A percentile compares a stretch with the other conserved stretches of the same genome.
Conservation (phyloP, 805 yeast species). For the Pichia exigua region DNA sequence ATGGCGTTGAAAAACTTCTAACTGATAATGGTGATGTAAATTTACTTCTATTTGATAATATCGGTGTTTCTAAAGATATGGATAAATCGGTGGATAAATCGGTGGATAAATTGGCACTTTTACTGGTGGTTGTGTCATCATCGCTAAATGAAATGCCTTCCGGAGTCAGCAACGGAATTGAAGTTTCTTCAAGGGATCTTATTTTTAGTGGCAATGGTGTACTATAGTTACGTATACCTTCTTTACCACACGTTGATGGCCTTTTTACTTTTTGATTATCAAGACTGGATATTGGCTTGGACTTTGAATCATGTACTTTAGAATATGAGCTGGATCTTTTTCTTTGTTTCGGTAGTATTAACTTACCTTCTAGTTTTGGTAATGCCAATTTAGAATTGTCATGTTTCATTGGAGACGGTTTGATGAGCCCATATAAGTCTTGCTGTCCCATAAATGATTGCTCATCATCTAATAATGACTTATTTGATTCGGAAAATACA, state of each 20-base stretch:
- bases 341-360: conserved; percentile 21
- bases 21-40: conserved; percentile 19
- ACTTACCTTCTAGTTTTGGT: conserved; percentile 14
- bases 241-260: conserved; percentile 12
- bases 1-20: conserved; percentile 20
- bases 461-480: not conserved
- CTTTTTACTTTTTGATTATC: not conserved
- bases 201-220: conserved; percentile 18
- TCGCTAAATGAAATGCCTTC: not conserved
- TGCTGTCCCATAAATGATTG: conserved; percentile 17
- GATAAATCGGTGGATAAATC: not conserved
- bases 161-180: conserved; percentile 22
- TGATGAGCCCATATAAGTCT: conserved; percentile 18
- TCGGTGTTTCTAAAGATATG: not conserved
- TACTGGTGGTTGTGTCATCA: not conserved
- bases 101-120: not conserved
- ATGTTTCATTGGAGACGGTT: conserved; percentile 22
- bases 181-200: conserved; percentile 15
- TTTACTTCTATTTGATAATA: not conserved
- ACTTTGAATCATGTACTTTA: not conserved
- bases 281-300: not conserved
- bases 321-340: conserved; percentile 1
- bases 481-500: not conserved
- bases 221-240: conserved; percentile 14
- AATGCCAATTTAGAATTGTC: conserved; percentile 11